These are phyloP conservation scores for Ceratobasidium sp. DNA, from an alignment of 1,284 basidiomycete genomes.

Conservation along the genomic window DNA sequence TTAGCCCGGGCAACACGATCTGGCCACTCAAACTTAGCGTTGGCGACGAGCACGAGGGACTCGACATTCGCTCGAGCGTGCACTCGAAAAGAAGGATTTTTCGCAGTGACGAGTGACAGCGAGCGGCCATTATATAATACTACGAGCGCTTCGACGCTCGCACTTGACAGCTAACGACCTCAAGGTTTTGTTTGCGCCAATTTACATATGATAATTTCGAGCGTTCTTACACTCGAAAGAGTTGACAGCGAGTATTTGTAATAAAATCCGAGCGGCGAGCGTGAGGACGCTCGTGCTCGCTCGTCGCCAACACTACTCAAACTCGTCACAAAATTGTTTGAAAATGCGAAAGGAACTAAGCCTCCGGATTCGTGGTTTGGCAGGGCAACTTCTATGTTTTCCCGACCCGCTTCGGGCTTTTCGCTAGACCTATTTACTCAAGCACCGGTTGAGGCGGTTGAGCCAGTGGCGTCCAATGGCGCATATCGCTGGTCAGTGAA, in stretches of 20 bases:
- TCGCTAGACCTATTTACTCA: constrained; percentile 74
- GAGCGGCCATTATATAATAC: too few relatives aligned
- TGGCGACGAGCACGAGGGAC: too few relatives aligned
- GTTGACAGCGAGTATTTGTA: background rate
- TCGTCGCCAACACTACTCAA: constrained; percentile 62
- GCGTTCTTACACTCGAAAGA: background rate
- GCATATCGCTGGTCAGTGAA: constrained; percentile 64
- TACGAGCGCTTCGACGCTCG: too few relatives aligned
- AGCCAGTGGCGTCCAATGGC: constrained; percentile 48
- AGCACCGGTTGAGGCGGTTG: constrained; percentile 72
- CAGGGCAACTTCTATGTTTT: constrained; percentile 28
- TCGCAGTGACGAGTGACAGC: too few relatives aligned
- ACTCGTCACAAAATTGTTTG: constrained; percentile 74
- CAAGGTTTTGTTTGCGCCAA: too few relatives aligned
- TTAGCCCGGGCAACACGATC: constrained; percentile 71
- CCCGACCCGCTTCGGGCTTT: constrained; percentile 52
- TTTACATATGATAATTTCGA: background rate
- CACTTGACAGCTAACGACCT: too few relatives aligned
- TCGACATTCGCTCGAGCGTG: too few relatives aligned
- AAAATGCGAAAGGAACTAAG: constrained; percentile 49
- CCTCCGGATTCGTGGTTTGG: constrained; percentile 39
- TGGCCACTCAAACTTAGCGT: constrained; percentile 69
- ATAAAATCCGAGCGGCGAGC: background rate
- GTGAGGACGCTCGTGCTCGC: background rate
- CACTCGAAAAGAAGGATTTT: too few relatives aligned